Conservation (phyloP, 2,329 filamentous ascomycete genomes). For the Diaporthe sp. region DNA sequence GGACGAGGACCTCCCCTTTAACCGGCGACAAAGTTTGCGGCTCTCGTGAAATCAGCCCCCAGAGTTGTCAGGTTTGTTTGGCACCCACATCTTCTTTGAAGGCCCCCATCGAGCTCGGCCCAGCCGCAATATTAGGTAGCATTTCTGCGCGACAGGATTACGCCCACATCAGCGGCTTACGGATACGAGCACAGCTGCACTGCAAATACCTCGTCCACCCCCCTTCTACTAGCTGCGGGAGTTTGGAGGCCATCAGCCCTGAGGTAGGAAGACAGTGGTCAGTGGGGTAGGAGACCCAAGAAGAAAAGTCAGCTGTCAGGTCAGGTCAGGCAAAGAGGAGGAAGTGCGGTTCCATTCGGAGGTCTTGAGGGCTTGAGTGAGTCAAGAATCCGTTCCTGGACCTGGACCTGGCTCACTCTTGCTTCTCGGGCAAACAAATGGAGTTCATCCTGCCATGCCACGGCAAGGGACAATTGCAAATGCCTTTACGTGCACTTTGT, state of each 20-base stretch:
- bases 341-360: background rate
- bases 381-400: slow-evolving; percentile 3
- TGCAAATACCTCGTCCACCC: background rate
- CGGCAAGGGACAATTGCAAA: background rate
- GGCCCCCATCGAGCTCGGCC: slow-evolving; percentile 6
- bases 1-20: background rate
- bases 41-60: background rate
- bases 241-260: slow-evolving; percentile 26
- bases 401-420: background rate
- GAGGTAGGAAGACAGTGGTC: background rate
- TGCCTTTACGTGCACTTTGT: background rate
- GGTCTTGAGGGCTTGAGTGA: slow-evolving; percentile 5
- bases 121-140: slow-evolving; percentile 2
- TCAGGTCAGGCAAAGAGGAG: background rate
- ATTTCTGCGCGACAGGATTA: slow-evolving; percentile 25
- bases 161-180: slow-evolving; percentile 19
- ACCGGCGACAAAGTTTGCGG: background rate
- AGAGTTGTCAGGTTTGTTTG: background rate
- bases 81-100: background rate
- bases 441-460: background rate
- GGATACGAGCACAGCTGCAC: slow-evolving; percentile 28
- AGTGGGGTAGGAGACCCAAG: background rate
- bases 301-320: background rate
- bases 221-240: background rate
- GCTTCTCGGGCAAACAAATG: too few species aligned